Percentiles rank a stretch among this genome's conserved stretches.
Evolutionary conservation across 2,329 filamentous ascomycete genomes (phyloP).

Genomic region (Colletotrichum tanaceti): DNA sequence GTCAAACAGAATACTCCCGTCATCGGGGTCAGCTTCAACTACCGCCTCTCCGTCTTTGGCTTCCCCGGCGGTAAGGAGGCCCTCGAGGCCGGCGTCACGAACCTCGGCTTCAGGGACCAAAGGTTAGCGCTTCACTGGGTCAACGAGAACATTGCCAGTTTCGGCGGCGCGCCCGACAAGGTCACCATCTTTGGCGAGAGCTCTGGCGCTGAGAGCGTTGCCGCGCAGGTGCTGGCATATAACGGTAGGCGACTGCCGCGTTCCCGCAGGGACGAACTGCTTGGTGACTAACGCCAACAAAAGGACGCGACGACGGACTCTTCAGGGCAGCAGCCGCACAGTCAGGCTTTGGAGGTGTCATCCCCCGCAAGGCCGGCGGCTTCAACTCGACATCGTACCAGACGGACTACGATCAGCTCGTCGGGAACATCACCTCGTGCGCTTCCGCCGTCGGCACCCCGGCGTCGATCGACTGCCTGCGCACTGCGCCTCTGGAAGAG

Average conservation of each 20-base stretch:
- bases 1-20: conserved; percentile 59
- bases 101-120: conserved; percentile 62
- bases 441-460: conserved; percentile 44
- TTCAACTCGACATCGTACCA: conserved; percentile 49
- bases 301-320: conserved; percentile 59
- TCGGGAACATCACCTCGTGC: conserved; percentile 45
- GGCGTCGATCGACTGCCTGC: conserved; percentile 46
- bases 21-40: conserved; percentile 62
- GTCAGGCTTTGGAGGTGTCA: conserved; percentile 56
- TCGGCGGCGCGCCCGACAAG: conserved; percentile 57
- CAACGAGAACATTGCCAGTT: conserved; percentile 58
- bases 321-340: conserved; percentile 63
- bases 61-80: conserved; percentile 59
- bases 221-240: conserved; percentile 60
- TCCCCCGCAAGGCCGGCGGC: conserved; percentile 46
- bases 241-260: conserved; percentile 50
- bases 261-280: background rate
- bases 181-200: conserved; percentile 65
- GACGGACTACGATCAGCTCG: conserved; percentile 45
- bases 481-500: conserved; percentile 46
- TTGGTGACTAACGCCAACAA: background rate
- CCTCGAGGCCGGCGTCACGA: conserved; percentile 55
- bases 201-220: conserved; percentile 60
- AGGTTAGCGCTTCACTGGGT: conserved; percentile 60
- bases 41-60: conserved; percentile 60